Evolutionary conservation across 176 grass and related monocot genomes (phyloP).

Genomic region (Secale cereale): DNA sequence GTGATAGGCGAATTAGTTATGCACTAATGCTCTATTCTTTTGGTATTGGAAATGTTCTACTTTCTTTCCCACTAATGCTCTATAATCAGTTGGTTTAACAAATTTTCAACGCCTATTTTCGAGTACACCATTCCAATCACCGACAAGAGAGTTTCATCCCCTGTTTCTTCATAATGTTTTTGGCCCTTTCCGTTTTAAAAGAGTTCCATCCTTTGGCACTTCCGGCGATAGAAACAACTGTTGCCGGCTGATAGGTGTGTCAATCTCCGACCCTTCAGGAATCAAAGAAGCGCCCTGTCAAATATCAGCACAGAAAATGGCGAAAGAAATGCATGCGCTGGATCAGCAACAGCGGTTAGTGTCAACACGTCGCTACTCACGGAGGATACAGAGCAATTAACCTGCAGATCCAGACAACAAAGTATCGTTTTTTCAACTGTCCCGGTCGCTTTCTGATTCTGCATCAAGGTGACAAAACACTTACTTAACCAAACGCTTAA

Average conservation of each 20-base stretch:
- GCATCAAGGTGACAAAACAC: not conserved
- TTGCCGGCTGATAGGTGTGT: not conserved
- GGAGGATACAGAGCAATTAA: too few relatives aligned
- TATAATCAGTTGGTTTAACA: not conserved
- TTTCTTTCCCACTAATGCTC: too few relatives aligned
- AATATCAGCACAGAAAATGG: not conserved
- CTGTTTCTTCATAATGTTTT: not conserved
- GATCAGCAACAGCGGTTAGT: not conserved
- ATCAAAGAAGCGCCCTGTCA: not conserved
- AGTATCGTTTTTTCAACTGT: too few relatives aligned
- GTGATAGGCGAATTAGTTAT: too few relatives aligned
- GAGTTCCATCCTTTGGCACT: not conserved
- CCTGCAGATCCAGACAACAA: too few relatives aligned
- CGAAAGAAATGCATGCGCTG: not conserved
- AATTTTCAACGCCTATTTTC: too few relatives aligned
- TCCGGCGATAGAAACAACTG: too few relatives aligned
- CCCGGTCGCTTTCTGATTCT: too few relatives aligned
- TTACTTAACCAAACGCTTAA: too few relatives aligned
- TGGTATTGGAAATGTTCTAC: too few relatives aligned
- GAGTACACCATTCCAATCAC: not conserved
- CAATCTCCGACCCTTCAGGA: not conserved
- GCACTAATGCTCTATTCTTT: too few relatives aligned
- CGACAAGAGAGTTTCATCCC: not conserved
- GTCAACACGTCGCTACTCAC: not conserved
- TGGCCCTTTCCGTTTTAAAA: too few relatives aligned